Evolutionary conservation across 306 rosid species (phyloP), one percentile per base, ranked within the genome.

Genomic region (Elaeagnus macrophylla): DNA sequence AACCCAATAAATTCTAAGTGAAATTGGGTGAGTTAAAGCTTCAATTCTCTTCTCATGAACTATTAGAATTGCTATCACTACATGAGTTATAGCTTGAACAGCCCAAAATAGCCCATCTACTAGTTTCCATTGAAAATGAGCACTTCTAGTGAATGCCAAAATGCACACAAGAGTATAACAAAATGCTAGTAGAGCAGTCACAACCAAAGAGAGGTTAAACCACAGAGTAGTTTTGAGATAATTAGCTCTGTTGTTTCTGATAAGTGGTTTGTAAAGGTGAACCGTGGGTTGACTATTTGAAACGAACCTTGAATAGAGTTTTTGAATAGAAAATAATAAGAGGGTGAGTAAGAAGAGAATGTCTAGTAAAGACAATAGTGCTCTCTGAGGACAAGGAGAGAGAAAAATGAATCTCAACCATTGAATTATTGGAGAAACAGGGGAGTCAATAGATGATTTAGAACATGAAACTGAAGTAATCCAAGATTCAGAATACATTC

Each of bases 381-480:
- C 85, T 71, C 97, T 77, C 55, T 90, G 97, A 20, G 94, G 86
- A 56, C 97, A 90, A 20, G 97, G 95, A 6, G 91, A 77, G 57
- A 90, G 91, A 56, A 83, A 76, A 57, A 81, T n/a, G 69, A 86
- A 86, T 71, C 79, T 63, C 35, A 90, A 73, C 94, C 91, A 81
- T 46, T 74, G 88, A 41, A 75, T 40, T 8, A 70, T 3, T 43
- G 65, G 37, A 62, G 85, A 39, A 56, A 58, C 9, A 20, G 77
- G 64, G 10, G 68, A 51, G 51, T 47, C 79, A 47, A 46, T 68
- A 2, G 84, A 53, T 67, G 79, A 53, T 48, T 65, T 79, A 57
- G 75, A 76, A 68, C 96, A 88, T 4, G 94, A 76, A 25, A 59
- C 17, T 3, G 82, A 80, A 5, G 86, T 71, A 18, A 83, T 51